A percentile compares a stretch with the other conserved stretches of the same genome.
Conservation (phyloP, 305 asterid species). For the Petunia hybrid region DNA sequence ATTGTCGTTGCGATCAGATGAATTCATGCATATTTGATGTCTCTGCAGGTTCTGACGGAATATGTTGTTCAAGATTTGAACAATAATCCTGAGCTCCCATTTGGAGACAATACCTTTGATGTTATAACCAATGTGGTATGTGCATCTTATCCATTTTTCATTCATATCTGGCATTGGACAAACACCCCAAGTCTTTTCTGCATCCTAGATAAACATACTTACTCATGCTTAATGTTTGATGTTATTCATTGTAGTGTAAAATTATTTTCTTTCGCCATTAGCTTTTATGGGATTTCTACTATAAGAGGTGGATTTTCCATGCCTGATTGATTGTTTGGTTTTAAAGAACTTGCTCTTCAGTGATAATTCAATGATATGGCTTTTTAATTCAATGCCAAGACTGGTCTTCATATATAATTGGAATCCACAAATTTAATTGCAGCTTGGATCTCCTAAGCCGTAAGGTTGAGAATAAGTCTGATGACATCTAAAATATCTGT, state of each 20-base stretch:
- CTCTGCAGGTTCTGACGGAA: constrained; percentile 82
- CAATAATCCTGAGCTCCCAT: constrained; percentile 80
- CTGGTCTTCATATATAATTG: constrained; percentile 17
- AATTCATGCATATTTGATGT: constrained; percentile 36
- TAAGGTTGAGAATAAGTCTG: not conserved
- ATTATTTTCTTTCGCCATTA: constrained; percentile 11
- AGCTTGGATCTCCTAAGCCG: not conserved
- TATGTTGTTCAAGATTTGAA: constrained; percentile 92
- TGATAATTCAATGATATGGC: not conserved
- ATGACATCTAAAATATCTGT: not conserved
- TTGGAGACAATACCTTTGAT: constrained; percentile 77
- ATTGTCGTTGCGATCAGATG: constrained; percentile 13
- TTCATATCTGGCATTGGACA: not conserved
- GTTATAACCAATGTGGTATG: constrained; percentile 87
- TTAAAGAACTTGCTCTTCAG: constrained; percentile 17
- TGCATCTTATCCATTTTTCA: constrained; percentile 31
- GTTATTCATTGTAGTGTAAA: not conserved
- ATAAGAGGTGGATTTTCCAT: not conserved
- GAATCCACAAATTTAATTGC: not conserved
- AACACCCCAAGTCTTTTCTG: not conserved
- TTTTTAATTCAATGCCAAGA: not conserved
- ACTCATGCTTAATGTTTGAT: not conserved
- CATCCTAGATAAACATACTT: not conserved
- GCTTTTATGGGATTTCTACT: not conserved
- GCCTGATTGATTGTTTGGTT: not conserved